Conservation (phyloP, 73 alveolate genomes). For the Tetrahymena malaccensis region DNA sequence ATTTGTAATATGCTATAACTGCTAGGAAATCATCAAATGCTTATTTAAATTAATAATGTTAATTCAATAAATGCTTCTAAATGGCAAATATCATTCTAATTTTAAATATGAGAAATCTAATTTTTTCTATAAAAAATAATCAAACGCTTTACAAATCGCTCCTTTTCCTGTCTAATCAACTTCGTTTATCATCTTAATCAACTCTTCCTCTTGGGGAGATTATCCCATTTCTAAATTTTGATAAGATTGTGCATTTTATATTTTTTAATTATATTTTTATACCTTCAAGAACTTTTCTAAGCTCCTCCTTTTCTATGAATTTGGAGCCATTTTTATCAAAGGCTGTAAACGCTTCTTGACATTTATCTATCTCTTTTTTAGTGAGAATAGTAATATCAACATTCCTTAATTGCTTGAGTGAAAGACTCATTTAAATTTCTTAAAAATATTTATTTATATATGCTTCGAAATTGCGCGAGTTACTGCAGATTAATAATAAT, state of each 20-base stretch:
- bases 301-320: conserved; percentile 55
- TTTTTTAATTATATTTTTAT: neutral
- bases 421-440: conserved; percentile 1
- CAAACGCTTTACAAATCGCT: conserved; percentile 4
- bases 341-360: conserved; percentile 77
- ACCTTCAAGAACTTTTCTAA: conserved; percentile 59
- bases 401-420: conserved; percentile 10
- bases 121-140: neutral
- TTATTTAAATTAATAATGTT: neutral
- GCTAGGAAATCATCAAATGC: conserved; percentile 18
- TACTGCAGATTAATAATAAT: neutral
- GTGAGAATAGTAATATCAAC: conserved; percentile 38
- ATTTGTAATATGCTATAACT: conserved; percentile 26
- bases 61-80: too few species aligned
- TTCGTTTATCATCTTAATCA: conserved; percentile 32
- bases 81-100: too few species aligned
- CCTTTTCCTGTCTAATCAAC: conserved; percentile 35
- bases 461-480: neutral
- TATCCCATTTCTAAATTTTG: conserved; percentile 20
- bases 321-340: conserved; percentile 64
- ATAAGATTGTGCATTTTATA: too few species aligned
- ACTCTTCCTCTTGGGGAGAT: conserved; percentile 27
- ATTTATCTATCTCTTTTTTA: conserved; percentile 59
- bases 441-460: neutral
- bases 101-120: too few species aligned